These are phyloP conservation scores for Metschnikowia henanensis DNA, from an alignment of 805 yeast species.

Conservation along the genomic window DNA sequence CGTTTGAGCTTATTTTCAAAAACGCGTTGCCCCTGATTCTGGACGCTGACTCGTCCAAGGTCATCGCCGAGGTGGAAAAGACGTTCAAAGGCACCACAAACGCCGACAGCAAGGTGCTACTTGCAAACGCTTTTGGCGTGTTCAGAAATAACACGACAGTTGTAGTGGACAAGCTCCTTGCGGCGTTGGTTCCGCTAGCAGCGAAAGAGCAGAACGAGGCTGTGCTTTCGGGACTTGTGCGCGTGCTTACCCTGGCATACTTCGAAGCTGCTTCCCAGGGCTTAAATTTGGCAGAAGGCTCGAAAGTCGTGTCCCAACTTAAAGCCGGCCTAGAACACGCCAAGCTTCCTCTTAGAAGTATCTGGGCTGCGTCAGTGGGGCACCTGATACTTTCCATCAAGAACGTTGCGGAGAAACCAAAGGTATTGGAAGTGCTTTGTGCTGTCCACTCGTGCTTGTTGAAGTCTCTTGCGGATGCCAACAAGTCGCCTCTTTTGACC, in stretches of 20 bases:
- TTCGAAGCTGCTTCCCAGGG: conserved; percentile 17
- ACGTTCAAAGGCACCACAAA: conserved; percentile 55
- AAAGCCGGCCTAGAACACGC: conserved; percentile 65
- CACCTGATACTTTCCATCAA: conserved; percentile 18
- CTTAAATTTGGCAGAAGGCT: conserved; percentile 8
- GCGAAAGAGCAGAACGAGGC: conserved; percentile 76
- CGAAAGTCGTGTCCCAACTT: conserved; percentile 30
- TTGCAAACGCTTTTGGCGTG: conserved; percentile 48
- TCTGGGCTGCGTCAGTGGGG: conserved; percentile 65
- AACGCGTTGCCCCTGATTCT: conserved; percentile 17
- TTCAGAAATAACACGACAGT: conserved; percentile 16
- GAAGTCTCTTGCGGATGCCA: conserved; percentile 42
- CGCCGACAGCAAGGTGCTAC: conserved; percentile 63
- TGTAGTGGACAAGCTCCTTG: conserved; percentile 33
- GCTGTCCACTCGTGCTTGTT: conserved; percentile 25
- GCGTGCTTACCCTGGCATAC: conserved; percentile 49
- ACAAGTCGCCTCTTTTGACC: conserved; percentile 52
- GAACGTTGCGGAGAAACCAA: not conserved
- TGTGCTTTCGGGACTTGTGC: conserved; percentile 50
- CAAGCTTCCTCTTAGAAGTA: conserved; percentile 58
- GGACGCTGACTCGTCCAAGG: conserved; percentile 25
- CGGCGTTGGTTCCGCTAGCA: conserved; percentile 50
- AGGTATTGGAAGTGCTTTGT: conserved; percentile 8
- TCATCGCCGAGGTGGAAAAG: conserved; percentile 56
- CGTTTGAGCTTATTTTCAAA: conserved; percentile 27